These are phyloP conservation scores for Asterella californica DNA, from an alignment of 225 moss, liverwort and hornwort species.

Conservation along the genomic window DNA sequence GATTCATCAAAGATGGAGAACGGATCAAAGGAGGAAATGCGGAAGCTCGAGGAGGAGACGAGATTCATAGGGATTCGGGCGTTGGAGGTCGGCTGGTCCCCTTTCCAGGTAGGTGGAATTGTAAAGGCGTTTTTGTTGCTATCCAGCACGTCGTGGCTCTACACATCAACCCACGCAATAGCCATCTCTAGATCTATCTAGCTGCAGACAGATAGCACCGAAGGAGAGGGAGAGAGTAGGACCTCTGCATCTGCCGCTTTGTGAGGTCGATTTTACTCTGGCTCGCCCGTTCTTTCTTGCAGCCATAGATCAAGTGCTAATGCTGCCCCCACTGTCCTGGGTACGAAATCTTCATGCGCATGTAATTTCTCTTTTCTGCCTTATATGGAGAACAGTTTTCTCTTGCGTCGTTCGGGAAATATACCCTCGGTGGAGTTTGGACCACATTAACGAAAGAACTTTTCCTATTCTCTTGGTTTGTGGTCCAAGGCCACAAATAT, in stretches of 20 bases:
- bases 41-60: not conserved
- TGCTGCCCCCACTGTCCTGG: not conserved
- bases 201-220: not conserved
- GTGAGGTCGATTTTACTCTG: not conserved
- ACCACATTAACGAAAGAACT: not conserved
- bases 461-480: not conserved
- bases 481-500: not conserved
- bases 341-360: not conserved
- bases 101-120: not conserved
- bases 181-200: not conserved
- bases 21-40: not conserved
- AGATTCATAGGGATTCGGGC: not conserved
- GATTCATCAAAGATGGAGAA: not conserved
- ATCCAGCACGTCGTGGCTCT: not conserved
- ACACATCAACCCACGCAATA: not conserved
- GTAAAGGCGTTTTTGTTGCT: not conserved
- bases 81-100: not conserved
- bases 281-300: not conserved
- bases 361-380: no score
- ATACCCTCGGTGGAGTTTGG: no score
- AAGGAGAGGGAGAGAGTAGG: not conserved
- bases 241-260: not conserved
- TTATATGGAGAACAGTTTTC: not conserved
- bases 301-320: not conserved
- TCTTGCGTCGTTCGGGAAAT: not conserved